These are phyloP conservation scores for Metschnikowia borealis DNA, from an alignment of 805 yeast genomes.

Conservation along the genomic window DNA sequence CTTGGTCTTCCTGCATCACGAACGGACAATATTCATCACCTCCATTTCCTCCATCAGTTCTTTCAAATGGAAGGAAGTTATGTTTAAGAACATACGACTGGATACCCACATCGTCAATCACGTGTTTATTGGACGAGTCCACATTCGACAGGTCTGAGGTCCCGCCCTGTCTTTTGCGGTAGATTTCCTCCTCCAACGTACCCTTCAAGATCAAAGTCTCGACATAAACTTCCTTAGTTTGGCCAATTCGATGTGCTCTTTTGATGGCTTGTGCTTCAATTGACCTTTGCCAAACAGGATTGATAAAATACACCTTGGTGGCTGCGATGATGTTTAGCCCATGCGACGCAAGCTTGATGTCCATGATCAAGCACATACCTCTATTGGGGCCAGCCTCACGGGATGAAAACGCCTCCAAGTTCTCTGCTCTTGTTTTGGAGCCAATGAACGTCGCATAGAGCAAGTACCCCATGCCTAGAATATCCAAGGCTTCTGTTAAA, in stretches of 20 bases:
- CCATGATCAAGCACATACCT: slow-evolving; percentile 61
- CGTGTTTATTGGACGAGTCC: slow-evolving; percentile 27
- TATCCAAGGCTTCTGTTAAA: slow-evolving; percentile 58
- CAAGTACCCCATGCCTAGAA: slow-evolving; percentile 56
- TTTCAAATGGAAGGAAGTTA: slow-evolving; percentile 37
- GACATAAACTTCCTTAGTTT: slow-evolving; percentile 57
- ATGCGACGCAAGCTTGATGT: slow-evolving; percentile 61
- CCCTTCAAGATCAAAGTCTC: slow-evolving; percentile 61
- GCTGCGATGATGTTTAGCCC: slow-evolving; percentile 68
- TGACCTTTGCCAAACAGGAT: slow-evolving; percentile 67
- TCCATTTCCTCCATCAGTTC: background rate
- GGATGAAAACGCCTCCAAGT: slow-evolving; percentile 47
- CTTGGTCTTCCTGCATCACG: slow-evolving; percentile 4
- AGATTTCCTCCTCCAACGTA: slow-evolving; percentile 68
- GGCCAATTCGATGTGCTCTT: slow-evolving; percentile 76
- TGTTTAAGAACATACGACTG: slow-evolving; percentile 51
- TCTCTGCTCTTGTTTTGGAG: slow-evolving; percentile 46
- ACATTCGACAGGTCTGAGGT: slow-evolving; percentile 12
- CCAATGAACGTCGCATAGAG: slow-evolving; percentile 62
- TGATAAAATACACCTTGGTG: slow-evolving; percentile 64
- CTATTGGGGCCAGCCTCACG: slow-evolving; percentile 31
- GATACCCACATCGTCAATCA: slow-evolving; percentile 59
- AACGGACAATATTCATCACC: slow-evolving; percentile 38
- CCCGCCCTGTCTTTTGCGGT: slow-evolving; percentile 31
- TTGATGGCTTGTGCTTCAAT: slow-evolving; percentile 75